Evolutionary conservation across 2,329 filamentous ascomycete species (phyloP), one percentile per base, ranked within the genome.

Genomic region (Triangularia verruculosa): DNA sequence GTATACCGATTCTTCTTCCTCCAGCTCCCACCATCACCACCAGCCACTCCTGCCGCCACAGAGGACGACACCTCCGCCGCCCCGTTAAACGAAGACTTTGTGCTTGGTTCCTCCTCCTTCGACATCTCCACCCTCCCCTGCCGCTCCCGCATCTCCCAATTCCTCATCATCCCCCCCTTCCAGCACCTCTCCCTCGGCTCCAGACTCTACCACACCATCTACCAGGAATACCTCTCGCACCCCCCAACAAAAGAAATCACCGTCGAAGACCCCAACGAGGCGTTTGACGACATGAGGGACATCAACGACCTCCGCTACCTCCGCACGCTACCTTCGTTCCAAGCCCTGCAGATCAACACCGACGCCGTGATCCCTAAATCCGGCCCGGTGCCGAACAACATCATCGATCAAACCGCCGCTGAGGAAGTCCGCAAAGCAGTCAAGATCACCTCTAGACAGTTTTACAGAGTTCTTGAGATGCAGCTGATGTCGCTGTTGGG

Each of bases 221-320:
- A 92, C 72, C 78, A 83, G 7, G 78, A 87, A 69, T 90, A 91
- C 67, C 82, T 90, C 63, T 81, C 85, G 32, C 85, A 90, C 62
- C 75, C 84, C 0, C 87, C 89, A 65, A 89, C 93, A 7, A 82
- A 87, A 61, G 94, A 98, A 74, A 85, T 99, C 71, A 96, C 93
- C 0, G 89, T 99, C 5, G 95, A 99, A 77, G 94, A 98, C 66
- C 96, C 95, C 0, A 98, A 91, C 72, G 91, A 94, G 73, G 86
- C 84, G 0, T 96, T 96, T 70, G 91, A 95, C 72, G 86, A 92
- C 64, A 80, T 96, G 70, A 86, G 92, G 68, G 91, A 95, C 72
- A 80, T 89, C 59, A 88, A 86, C 70, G 92, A 96, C 71, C 78
- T 94, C 30, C 78, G 80, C 4, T 87, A 86, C 68, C 80, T 95